These are phyloP conservation scores for Primulina huaijiensis DNA, from an alignment of 257 asterid genomes.

Conservation along the genomic window DNA sequence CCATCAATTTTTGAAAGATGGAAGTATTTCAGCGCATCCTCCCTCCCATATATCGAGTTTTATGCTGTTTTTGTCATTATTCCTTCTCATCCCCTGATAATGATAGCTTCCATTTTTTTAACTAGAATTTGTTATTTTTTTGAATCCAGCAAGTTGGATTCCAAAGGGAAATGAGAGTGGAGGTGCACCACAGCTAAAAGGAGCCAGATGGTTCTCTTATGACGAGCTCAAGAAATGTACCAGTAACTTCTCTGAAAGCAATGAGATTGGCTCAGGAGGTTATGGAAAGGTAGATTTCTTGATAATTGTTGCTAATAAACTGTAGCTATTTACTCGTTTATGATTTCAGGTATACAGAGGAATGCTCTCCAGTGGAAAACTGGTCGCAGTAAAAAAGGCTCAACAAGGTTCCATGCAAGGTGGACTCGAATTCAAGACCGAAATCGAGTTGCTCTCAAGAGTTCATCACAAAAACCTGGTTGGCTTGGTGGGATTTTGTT, in stretches of 20 bases:
- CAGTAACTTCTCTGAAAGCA: conserved; percentile 64
- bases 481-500: conserved; percentile 86
- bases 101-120: not conserved
- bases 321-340: not conserved
- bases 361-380: conserved; percentile 57
- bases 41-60: not conserved
- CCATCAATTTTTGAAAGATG: not conserved
- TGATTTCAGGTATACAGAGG: conserved; percentile 74
- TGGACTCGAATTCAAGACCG: conserved; percentile 89
- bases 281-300: conserved; percentile 62
- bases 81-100: not conserved
- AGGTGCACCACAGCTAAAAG: conserved; percentile 94
- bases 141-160: conserved; percentile 71
- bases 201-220: conserved; percentile 90
- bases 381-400: conserved; percentile 79
- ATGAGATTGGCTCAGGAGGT: conserved; percentile 93
- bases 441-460: conserved; percentile 87
- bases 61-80: not conserved
- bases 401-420: conserved; percentile 88
- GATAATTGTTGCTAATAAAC: not conserved
- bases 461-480: conserved; percentile 96
- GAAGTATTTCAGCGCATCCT: not conserved
- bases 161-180: conserved; percentile 84
- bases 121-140: conserved; percentile 21
- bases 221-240: conserved; percentile 91